Evolutionary conservation across 73 alveolate genomes (phyloP), one percentile per base, ranked within the genome.

Genomic region (Durusdinium trenchii): DNA sequence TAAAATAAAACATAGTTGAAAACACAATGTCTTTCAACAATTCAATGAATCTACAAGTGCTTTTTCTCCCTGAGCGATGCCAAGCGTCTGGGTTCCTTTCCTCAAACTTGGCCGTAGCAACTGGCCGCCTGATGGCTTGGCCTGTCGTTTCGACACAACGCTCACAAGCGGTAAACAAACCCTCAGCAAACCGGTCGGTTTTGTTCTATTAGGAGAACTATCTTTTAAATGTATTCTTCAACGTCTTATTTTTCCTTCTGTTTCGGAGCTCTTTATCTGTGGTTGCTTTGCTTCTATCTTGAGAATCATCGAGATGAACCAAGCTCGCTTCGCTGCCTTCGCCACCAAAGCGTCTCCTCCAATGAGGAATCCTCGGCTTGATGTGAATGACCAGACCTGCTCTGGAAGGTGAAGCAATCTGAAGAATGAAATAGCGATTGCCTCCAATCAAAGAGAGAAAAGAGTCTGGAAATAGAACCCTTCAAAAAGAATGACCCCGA

Each of bases 261-360:
- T 12, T 57, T 57, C 23, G n/a, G n/a, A 32, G 73, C 30, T 60
- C 73, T 32, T 23, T 60, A 60, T 60, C 73, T 23, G 30, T 2
- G 7, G 73, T 2, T 60, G 30, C 18, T 23, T 60, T 60, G 18
- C 73, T 23, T 32, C 73, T 23, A 32, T 23, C n/a, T n/a, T 57
- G 73, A 23, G 18, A 60, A 60, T 23, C 73, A 60, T 32, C 73
- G 18, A 2, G 30, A 60, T 0, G 30, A 23, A 23, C 30, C 73
- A 60, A 32, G 73, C 73, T n/a, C 9, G 35, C 40, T 40, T 23
- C 84, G 35, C 42, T 10, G 87, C 87, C 87, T 78, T 40, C 32
- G 87, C 36, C 54, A 78, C 87, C 45, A 78, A 7, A 0, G 87
- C 87, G 45, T 78, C 61, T 36, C 62, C 87, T 4, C 87, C 87